phyloP scores from a whole-genome alignment of 1,284 basidiomycete species.

The Tremellales sp. region DNA sequence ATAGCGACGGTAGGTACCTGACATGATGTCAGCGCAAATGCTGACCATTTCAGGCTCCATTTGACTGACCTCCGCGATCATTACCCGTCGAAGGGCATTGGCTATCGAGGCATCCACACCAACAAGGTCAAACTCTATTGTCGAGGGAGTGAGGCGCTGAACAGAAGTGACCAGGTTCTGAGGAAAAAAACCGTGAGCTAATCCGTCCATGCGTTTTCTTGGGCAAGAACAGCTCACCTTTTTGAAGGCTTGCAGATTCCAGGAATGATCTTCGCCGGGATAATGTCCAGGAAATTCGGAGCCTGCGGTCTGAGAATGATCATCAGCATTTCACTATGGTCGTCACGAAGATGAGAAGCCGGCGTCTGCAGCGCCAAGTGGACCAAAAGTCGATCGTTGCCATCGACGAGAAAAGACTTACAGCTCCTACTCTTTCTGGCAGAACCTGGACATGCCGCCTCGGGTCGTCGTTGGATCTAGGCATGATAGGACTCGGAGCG shows the following conservation, averaged over 20 bases:
- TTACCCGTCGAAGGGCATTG: conserved; percentile 85
- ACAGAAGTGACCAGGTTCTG: conserved; percentile 72
- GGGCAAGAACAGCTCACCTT: conserved; percentile 56
- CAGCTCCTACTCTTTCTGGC: conserved; percentile 65
- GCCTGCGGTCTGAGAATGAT: conserved; percentile 62
- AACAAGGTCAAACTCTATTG: conserved; percentile 90
- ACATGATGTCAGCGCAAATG: conserved; percentile 4
- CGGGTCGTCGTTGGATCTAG: conserved; percentile 33
- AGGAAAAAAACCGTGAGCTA: conserved; percentile 25
- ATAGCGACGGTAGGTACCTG: conserved; percentile 91
- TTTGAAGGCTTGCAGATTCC: conserved; percentile 72
- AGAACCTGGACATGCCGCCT: conserved; percentile 58
- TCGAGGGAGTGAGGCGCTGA: conserved; percentile 70
- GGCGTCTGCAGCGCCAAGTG: no score
- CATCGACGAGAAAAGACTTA: conserved; percentile 20
- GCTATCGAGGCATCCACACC: conserved; percentile 96
- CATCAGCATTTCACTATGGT: no score
- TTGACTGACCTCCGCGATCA: conserved; percentile 83
- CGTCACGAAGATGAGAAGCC: no score
- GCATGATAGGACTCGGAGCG: conserved; percentile 9
- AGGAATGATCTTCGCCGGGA: conserved; percentile 75
- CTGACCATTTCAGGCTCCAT: background rate
- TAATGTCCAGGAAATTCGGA: conserved; percentile 85
- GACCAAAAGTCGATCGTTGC: no score
- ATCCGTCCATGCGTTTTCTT: background rate